phyloP scores from a whole-genome alignment of 176 grass and related monocot species.

The Aegilops longissima region DNA sequence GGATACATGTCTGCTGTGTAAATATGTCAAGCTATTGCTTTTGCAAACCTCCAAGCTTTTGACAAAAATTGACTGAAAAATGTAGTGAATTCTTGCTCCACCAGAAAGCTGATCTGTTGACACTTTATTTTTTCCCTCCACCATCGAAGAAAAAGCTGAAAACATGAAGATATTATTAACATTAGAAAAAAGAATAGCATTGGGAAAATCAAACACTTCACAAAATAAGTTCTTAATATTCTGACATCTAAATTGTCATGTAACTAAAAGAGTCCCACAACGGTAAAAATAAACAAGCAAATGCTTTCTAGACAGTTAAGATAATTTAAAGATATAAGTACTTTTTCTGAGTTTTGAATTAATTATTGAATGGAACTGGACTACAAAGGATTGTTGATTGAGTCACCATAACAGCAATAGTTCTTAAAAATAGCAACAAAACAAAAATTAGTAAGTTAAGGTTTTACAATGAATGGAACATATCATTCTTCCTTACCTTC shows the following conservation, averaged over 20 bases:
- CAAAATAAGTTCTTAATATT: background rate
- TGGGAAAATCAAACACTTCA: slow-evolving; percentile 8
- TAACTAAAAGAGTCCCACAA: slow-evolving; percentile 2
- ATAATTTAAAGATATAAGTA: background rate
- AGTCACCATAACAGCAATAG: background rate
- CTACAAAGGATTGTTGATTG: background rate
- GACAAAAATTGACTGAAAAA: slow-evolving; percentile 99
- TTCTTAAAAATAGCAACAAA: slow-evolving; percentile 13
- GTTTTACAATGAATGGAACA: slow-evolving; percentile 22
- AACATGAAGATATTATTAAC: slow-evolving; percentile 31
- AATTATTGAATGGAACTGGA: background rate
- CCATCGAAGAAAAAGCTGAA: slow-evolving; percentile 90
- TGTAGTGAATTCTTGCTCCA: slow-evolving; percentile 93
- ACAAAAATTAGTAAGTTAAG: background rate
- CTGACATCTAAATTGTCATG: background rate
- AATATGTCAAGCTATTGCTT: slow-evolving; percentile 32
- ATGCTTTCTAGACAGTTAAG: slow-evolving; percentile 6
- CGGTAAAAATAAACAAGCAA: slow-evolving; percentile 17
- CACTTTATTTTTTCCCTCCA: slow-evolving; percentile 89
- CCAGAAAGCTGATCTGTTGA: slow-evolving; percentile 91
- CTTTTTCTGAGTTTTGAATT: background rate
- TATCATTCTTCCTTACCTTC: slow-evolving; percentile 59
- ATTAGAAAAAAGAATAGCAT: slow-evolving; percentile 22
- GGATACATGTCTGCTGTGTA: background rate
- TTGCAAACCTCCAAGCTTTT: slow-evolving; percentile 81